Evolutionary conservation across 352 stramenopile genomes (phyloP), one percentile per base, ranked within the genome.

Genomic region (Globisporangium alternatum): DNA sequence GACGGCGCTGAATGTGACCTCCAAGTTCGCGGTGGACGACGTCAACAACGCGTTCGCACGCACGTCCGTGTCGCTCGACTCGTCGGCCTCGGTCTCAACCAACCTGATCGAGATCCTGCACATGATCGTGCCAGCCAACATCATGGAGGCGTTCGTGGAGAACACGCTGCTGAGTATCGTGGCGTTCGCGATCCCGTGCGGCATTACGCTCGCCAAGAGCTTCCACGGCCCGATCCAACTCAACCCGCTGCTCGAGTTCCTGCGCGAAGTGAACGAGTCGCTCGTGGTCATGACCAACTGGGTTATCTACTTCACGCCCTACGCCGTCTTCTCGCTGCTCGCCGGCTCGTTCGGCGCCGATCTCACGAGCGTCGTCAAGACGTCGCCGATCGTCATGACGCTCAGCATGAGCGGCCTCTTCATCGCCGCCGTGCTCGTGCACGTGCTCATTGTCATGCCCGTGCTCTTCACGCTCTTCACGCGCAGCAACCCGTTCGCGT

Each of bases 221-320:
- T 91, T 91, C 69, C 76, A 89, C 65, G 83, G 81, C 0, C 83
- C 79, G 9, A 70, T 87, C 19, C 75, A 85, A 28, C 75, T 91
- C 57, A 91, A 93, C 77, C 81, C 83, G 53, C 58, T 95, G 25
- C 70, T 95, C 21, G 80, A 93, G 57, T 90, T 95, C 67, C 77
- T 93, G 17, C 72, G 83, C 15, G 81, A 95, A 35, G 69, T 93
- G 25, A 91, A 95, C 64, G 80, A 89, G 66, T 86, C 82, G 56
- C 80, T 95, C 37, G 73, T 91, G 47, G 79, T 79, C 55, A 95
- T 93, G 80, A 73, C 77, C 28, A 76, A 88, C 55, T 89, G 74
- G 76, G 75, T 93, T 43, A 77, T 93, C 44, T 72, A 72, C 63
- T 90, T 91, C 70, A 91, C 85, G 51, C 86, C 86, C 3, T 62